Conservation (phyloP, 2,329 filamentous ascomycete genomes). For the Xylariomycetidae sp. region DNA sequence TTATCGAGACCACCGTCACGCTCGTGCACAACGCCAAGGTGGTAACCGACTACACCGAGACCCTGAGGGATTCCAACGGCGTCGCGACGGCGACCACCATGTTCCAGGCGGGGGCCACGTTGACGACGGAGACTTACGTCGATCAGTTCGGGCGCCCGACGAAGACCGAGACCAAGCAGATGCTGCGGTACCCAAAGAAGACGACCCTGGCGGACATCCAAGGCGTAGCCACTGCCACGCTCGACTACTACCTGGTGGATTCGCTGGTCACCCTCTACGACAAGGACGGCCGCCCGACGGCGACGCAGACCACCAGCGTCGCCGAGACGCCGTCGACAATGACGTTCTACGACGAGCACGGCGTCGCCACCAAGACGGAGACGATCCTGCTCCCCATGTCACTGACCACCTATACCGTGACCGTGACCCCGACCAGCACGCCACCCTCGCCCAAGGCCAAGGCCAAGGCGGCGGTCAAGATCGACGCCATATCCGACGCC, state of each 20-base stretch:
- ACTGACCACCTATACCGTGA: slow-evolving; percentile 5
- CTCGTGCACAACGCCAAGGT: slow-evolving; percentile 4
- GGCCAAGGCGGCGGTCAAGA: slow-evolving; percentile 6
- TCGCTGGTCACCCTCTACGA: slow-evolving; percentile 10
- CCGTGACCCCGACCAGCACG: slow-evolving; percentile 12
- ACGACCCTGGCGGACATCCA: slow-evolving; percentile 16
- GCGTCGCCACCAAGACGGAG: slow-evolving; percentile 12
- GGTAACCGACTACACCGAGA: slow-evolving; percentile 5
- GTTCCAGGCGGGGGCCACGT: slow-evolving; percentile 5
- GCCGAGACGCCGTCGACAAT: slow-evolving; percentile 8
- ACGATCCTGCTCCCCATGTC: slow-evolving; percentile 16
- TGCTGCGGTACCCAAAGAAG: slow-evolving; percentile 5
- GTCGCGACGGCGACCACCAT: slow-evolving; percentile 11
- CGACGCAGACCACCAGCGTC: slow-evolving; percentile 11
- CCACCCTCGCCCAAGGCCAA: slow-evolving; percentile 7
- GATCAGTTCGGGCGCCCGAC: slow-evolving; percentile 16
- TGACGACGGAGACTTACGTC: slow-evolving; percentile 1
- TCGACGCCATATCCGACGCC: slow-evolving; percentile 19
- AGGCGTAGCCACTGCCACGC: slow-evolving; percentile 16
- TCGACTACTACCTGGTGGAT: slow-evolving; percentile 13
- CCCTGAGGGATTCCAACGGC: slow-evolving; percentile 11
- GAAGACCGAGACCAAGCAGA: slow-evolving; percentile 2
- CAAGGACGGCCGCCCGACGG: slow-evolving; percentile 11
- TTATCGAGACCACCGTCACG: slow-evolving; percentile 11
- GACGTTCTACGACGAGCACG: slow-evolving; percentile 13